Percentiles rank a stretch among this genome's conserved stretches.
These are phyloP conservation scores for Saccharata proteae DNA, from an alignment of 2,329 filamentous ascomycete species.

Conservation along the genomic window DNA sequence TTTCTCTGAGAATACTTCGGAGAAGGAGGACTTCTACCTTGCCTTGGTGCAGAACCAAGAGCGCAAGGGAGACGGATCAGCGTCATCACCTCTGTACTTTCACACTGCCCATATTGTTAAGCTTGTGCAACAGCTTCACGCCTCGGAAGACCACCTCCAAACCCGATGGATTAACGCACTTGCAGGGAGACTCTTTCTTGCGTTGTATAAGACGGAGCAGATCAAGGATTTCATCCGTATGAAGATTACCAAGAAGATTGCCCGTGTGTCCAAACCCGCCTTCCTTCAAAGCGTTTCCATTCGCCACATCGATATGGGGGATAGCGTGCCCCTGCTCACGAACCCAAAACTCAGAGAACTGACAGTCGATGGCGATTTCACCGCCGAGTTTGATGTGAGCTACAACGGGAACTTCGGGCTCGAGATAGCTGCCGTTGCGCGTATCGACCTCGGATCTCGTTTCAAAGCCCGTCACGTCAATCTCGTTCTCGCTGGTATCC, in stretches of 20 bases:
- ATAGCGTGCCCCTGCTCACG: slow-evolving; percentile 76
- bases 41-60: slow-evolving; percentile 77
- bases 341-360: slow-evolving; percentile 81
- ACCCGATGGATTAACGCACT: slow-evolving; percentile 91
- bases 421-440: slow-evolving; percentile 83
- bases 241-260: slow-evolving; percentile 93
- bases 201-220: slow-evolving; percentile 72
- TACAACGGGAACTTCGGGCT: slow-evolving; percentile 84
- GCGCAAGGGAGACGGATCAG: slow-evolving; percentile 52
- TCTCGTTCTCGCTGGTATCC: slow-evolving; percentile 70
- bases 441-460: slow-evolving; percentile 75
- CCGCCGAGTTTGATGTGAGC: slow-evolving; percentile 73
- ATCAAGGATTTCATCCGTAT: slow-evolving; percentile 66
- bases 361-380: slow-evolving; percentile 81
- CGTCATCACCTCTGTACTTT: slow-evolving; percentile 53
- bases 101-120: slow-evolving; percentile 79
- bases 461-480: slow-evolving; percentile 89
- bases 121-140: slow-evolving; percentile 80
- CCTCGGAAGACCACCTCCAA: slow-evolving; percentile 80
- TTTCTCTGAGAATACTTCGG: slow-evolving; percentile 89
- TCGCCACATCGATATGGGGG: slow-evolving; percentile 72
- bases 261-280: slow-evolving; percentile 79
- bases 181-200: slow-evolving; percentile 77
- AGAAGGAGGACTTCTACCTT: slow-evolving; percentile 98
- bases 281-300: slow-evolving; percentile 81